Evolutionary conservation across 441 rosid genomes (phyloP).

Genomic region (Populus tomentosa): DNA sequence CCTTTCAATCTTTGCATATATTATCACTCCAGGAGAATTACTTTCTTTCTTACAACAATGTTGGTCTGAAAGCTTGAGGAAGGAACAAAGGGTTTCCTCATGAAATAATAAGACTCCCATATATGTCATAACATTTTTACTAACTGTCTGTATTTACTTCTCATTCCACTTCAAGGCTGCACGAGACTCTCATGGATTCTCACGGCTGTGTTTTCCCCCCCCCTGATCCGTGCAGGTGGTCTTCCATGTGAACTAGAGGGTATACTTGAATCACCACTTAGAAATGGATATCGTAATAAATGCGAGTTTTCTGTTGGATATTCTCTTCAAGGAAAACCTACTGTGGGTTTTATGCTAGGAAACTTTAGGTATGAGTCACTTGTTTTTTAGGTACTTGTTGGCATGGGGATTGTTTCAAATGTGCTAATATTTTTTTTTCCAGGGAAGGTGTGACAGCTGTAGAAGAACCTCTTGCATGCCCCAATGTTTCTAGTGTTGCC

Average conservation of each 20-base stretch:
- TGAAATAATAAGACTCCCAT: background rate
- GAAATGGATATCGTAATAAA: constrained; percentile 90
- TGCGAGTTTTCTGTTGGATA: constrained; percentile 94
- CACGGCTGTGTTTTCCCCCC: background rate
- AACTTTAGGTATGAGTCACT: constrained; percentile 61
- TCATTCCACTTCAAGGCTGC: background rate
- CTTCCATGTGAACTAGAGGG: constrained; percentile 86
- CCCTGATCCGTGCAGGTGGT: constrained; percentile 48
- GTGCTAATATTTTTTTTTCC: constrained; percentile 17
- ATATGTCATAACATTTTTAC: background rate
- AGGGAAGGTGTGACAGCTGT: constrained; percentile 98
- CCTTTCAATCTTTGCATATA: constrained; percentile 10
- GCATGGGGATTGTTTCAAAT: constrained; percentile 17
- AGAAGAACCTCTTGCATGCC: constrained; percentile 83
- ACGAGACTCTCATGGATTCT: background rate
- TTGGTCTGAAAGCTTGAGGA: background rate
- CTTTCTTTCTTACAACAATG: background rate
- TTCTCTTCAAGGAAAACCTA: constrained; percentile 72
- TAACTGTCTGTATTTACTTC: background rate
- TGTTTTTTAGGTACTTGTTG: constrained; percentile 8
- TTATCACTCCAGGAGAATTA: background rate
- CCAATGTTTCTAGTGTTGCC: constrained; percentile 78
- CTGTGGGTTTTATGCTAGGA: constrained; percentile 93
- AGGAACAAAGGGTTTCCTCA: background rate
- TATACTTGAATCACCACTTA: constrained; percentile 73